Conservation (phyloP, 441 rosid genomes). For the Erysimum cheiri region DNA sequence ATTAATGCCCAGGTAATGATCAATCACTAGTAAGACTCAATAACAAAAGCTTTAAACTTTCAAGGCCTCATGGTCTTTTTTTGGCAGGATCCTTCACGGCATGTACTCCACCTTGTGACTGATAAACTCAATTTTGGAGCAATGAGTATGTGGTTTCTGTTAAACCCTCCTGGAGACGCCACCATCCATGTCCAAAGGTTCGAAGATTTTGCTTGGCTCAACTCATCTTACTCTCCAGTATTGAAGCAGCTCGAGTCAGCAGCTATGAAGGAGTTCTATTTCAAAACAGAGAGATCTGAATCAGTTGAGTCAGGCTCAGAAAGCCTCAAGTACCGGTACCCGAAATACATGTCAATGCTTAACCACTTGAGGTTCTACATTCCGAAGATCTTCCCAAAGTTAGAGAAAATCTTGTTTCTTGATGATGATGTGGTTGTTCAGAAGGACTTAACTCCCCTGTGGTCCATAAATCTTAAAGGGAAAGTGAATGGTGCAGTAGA, state of each 20-base stretch:
- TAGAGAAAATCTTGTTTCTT: constrained; percentile 77
- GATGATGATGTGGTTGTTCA: constrained; percentile 93
- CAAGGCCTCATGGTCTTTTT: not conserved
- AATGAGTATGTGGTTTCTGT: constrained; percentile 86
- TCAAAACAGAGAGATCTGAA: constrained; percentile 69
- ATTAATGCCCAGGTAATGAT: constrained; percentile 63
- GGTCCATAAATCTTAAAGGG: constrained; percentile 58
- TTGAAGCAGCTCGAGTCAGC: constrained; percentile 92
- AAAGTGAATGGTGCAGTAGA: constrained; percentile 97
- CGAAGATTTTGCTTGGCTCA: constrained; percentile 89
- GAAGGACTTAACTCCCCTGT: constrained; percentile 71
- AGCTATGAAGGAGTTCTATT: constrained; percentile 80
- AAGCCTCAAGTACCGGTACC: constrained; percentile 88
- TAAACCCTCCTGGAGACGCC: constrained; percentile 69
- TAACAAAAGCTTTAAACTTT: not conserved
- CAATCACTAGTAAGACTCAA: constrained; percentile 20
- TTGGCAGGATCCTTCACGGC: constrained; percentile 86
- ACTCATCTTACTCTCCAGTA: constrained; percentile 92
- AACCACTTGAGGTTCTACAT: constrained; percentile 85
- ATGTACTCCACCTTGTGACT: constrained; percentile 92
- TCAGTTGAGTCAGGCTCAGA: constrained; percentile 53
- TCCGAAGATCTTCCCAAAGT: constrained; percentile 77
- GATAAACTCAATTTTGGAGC: constrained; percentile 79
- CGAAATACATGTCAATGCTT: constrained; percentile 89
- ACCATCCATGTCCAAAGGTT: constrained; percentile 78